These are phyloP conservation scores for Kodamaea leandrae DNA, from an alignment of 805 yeast species.

Conservation along the genomic window DNA sequence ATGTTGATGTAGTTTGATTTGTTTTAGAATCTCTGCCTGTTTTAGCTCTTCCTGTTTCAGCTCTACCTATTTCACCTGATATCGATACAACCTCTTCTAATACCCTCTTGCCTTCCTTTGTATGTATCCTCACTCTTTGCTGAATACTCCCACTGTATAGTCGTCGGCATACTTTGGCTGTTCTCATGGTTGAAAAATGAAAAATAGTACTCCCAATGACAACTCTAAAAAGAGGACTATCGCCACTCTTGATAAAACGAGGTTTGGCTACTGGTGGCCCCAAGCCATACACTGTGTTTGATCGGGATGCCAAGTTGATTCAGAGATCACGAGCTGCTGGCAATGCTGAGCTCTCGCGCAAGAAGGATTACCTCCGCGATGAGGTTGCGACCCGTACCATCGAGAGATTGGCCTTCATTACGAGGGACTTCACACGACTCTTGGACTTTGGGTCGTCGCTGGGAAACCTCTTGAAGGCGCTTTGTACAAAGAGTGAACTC, in stretches of 20 bases:
- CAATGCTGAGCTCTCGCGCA: conserved; percentile 43
- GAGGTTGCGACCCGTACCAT: conserved; percentile 72
- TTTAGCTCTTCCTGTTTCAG: too few species aligned
- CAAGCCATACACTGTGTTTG: conserved; percentile 47
- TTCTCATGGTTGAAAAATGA: neutral
- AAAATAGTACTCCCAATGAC: neutral
- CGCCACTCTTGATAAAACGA: too few species aligned
- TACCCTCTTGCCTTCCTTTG: too few species aligned
- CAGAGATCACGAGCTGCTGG: conserved; percentile 57
- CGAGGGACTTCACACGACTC: conserved; percentile 56
- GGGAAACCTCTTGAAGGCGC: conserved; percentile 55
- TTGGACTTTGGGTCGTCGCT: conserved; percentile 74
- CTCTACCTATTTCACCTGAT: too few species aligned
- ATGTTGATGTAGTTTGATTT: too few species aligned
- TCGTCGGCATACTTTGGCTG: too few species aligned
- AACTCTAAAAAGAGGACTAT: neutral
- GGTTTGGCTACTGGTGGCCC: conserved; percentile 13
- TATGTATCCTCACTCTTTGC: too few species aligned
- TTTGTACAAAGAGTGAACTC: conserved; percentile 26
- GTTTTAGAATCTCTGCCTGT: too few species aligned
- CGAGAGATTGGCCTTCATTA: conserved; percentile 71
- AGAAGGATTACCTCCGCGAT: conserved; percentile 70
- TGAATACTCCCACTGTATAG: too few species aligned
- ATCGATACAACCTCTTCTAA: too few species aligned
- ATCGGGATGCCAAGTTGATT: conserved; percentile 55